Evolutionary conservation across 2,329 filamentous ascomycete genomes (phyloP).

Genomic region (Botryosphaeria dothidea): DNA sequence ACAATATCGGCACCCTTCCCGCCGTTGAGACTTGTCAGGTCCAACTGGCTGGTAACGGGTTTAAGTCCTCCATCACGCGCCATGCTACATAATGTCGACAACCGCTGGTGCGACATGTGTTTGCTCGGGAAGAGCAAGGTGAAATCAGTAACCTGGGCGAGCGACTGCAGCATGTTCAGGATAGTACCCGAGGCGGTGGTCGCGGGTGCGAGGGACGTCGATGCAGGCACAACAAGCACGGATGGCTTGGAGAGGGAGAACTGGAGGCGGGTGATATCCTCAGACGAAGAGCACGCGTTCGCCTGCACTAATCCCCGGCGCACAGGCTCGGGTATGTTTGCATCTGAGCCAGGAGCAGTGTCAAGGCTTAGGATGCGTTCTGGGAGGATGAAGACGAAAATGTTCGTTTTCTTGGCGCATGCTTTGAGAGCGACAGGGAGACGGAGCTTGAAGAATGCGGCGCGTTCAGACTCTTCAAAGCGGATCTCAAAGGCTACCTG

Average conservation of each 20-base stretch:
- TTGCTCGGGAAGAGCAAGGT: slow-evolving; percentile 1
- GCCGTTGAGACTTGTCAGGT: background rate
- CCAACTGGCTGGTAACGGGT: background rate
- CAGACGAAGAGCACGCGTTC: background rate
- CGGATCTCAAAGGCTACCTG: slow-evolving; percentile 3
- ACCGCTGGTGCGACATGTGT: background rate
- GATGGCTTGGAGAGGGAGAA: background rate
- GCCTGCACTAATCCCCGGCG: background rate
- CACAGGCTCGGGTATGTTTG: background rate
- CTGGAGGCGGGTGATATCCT: background rate
- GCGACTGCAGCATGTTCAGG: slow-evolving; percentile 30
- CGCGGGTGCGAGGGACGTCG: background rate
- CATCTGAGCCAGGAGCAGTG: background rate
- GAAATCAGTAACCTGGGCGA: slow-evolving; percentile 22
- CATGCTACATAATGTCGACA: background rate
- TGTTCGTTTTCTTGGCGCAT: background rate
- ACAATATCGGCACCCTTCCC: background rate
- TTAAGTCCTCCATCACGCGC: background rate
- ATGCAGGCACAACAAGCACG: background rate
- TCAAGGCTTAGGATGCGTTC: background rate
- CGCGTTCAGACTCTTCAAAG: background rate
- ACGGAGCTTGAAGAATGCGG: slow-evolving; percentile 5
- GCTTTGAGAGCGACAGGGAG: background rate
- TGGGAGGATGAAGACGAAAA: background rate
- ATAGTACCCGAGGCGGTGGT: slow-evolving; percentile 38